These are phyloP conservation scores for Verticillium dahliae DNA, from an alignment of 2,329 filamentous ascomycete genomes.

Conservation along the genomic window DNA sequence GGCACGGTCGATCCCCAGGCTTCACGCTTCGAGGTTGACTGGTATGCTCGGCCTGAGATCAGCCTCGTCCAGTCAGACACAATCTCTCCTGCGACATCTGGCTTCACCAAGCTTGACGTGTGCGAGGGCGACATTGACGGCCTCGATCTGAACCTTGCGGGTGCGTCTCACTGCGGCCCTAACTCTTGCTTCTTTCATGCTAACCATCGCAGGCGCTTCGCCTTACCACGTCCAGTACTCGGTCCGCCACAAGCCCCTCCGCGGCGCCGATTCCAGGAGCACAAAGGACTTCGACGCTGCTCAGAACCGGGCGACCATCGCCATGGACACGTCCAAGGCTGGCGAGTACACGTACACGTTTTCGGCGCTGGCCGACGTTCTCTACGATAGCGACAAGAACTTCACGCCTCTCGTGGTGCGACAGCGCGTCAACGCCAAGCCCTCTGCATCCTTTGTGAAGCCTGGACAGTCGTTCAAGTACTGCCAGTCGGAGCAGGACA, in stretches of 20 bases:
- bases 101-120: slow-evolving; percentile 70
- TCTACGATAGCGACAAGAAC: slow-evolving; percentile 71
- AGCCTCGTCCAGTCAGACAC: slow-evolving; percentile 59
- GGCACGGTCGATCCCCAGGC: slow-evolving; percentile 71
- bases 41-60: slow-evolving; percentile 76
- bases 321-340: slow-evolving; percentile 78
- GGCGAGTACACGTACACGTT: slow-evolving; percentile 86
- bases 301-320: slow-evolving; percentile 67
- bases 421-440: slow-evolving; percentile 79
- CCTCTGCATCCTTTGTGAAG: slow-evolving; percentile 73
- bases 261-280: slow-evolving; percentile 58
- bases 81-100: slow-evolving; percentile 41
- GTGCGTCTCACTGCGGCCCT: slow-evolving; percentile 34
- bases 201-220: slow-evolving; percentile 53
- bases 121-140: slow-evolving; percentile 93
- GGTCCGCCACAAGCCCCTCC: slow-evolving; percentile 63
- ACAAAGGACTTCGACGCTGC: slow-evolving; percentile 71
- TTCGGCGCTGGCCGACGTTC: slow-evolving; percentile 71
- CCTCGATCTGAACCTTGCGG: slow-evolving; percentile 73
- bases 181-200: slow-evolving; percentile 5
- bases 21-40: slow-evolving; percentile 71
- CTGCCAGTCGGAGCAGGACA: slow-evolving; percentile 76
- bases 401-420: slow-evolving; percentile 64
- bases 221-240: slow-evolving; percentile 83
- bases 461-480: slow-evolving; percentile 94